Evolutionary conservation across 805 yeast genomes (phyloP).

Genomic region (Danielozyma ontarioensis): DNA sequence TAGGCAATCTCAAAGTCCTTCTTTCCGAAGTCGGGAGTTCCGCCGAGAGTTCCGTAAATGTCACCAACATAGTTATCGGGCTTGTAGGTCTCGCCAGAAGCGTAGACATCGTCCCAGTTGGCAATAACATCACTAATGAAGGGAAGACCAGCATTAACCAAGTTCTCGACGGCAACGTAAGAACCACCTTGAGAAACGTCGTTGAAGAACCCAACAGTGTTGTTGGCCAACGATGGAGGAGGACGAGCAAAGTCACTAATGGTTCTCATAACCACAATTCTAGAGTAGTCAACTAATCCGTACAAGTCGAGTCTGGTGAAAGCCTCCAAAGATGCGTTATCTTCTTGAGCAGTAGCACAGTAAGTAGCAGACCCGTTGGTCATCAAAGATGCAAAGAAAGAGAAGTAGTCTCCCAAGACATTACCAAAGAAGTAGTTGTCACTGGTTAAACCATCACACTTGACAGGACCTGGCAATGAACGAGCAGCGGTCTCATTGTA

Average conservation of each 20-base stretch:
- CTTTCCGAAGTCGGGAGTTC: slow-evolving; percentile 36
- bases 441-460: slow-evolving; percentile 57
- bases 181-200: slow-evolving; percentile 49
- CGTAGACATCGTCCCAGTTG: slow-evolving; percentile 42
- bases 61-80: slow-evolving; percentile 60
- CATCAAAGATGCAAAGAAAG: slow-evolving; percentile 41
- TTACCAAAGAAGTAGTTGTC: slow-evolving; percentile 59
- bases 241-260: slow-evolving; percentile 56
- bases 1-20: slow-evolving; percentile 18
- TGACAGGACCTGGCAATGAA: slow-evolving; percentile 40
- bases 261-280: slow-evolving; percentile 57
- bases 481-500: slow-evolving; percentile 50
- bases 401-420: slow-evolving; percentile 45
- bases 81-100: slow-evolving; percentile 25
- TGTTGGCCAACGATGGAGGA: slow-evolving; percentile 39
- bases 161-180: slow-evolving; percentile 43
- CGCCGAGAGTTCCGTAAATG: slow-evolving; percentile 50
- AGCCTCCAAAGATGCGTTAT: slow-evolving; percentile 60
- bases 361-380: slow-evolving; percentile 57
- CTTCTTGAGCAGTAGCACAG: slow-evolving; percentile 64
- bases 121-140: slow-evolving; percentile 47
- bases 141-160: slow-evolving; percentile 50
- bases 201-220: slow-evolving; percentile 47
- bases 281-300: slow-evolving; percentile 52
- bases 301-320: slow-evolving; percentile 48